phyloP scores from a whole-genome alignment of 2,329 filamentous ascomycete species.

The Coniella lustricola region DNA sequence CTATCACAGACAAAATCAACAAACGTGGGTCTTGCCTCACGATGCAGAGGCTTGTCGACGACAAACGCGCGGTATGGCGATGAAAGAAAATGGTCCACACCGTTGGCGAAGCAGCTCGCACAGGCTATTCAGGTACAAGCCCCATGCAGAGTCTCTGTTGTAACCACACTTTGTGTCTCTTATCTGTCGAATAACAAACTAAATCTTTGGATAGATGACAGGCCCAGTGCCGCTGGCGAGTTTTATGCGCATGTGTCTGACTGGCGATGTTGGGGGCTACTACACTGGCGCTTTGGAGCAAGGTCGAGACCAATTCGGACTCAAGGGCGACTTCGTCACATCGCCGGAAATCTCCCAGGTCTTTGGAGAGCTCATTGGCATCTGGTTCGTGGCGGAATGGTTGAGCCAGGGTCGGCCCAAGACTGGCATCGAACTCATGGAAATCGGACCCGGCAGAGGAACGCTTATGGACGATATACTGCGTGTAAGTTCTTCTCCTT shows the following conservation, averaged over 20 bases:
- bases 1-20: constrained; percentile 1
- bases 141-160: neutral
- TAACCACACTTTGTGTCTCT: neutral
- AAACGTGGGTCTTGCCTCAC: constrained; percentile 6
- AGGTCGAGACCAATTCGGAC: constrained; percentile 81
- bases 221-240: constrained; percentile 86
- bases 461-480: constrained; percentile 97
- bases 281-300: constrained; percentile 70
- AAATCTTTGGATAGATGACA: constrained; percentile 45
- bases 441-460: constrained; percentile 87
- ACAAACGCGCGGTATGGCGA: constrained; percentile 17
- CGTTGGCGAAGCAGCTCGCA: constrained; percentile 77
- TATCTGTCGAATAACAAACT: neutral
- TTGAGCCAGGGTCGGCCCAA: constrained; percentile 75
- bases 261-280: constrained; percentile 83
- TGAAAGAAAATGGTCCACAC: constrained; percentile 77
- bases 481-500: constrained; percentile 48
- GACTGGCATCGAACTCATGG: constrained; percentile 77
- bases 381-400: constrained; percentile 97
- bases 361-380: constrained; percentile 87
- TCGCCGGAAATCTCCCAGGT: constrained; percentile 96
- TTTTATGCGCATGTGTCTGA: constrained; percentile 98
- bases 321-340: constrained; percentile 90
- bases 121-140: constrained; percentile 73
- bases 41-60: constrained; percentile 7